Conservation (phyloP, 1,284 basidiomycete genomes). For the Flammula alnicola region DNA sequence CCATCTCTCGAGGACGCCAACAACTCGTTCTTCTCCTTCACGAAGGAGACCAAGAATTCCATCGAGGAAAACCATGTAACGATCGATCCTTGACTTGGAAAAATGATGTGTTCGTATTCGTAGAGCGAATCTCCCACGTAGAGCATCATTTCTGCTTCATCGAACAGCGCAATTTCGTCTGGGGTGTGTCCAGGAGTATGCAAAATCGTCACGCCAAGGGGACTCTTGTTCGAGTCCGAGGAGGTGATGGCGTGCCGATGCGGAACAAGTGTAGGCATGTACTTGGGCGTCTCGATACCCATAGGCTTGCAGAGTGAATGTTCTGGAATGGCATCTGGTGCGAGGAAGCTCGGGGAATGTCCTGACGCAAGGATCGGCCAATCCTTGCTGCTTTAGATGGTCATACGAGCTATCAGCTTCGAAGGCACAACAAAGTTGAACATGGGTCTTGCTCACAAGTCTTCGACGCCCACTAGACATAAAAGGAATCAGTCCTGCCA, state of each 20-base stretch:
- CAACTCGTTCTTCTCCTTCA: conserved; percentile 30
- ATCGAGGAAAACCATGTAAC: conserved; percentile 50
- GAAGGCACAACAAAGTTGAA: too few species aligned
- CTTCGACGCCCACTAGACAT: conserved; percentile 50
- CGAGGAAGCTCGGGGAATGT: conserved; percentile 48
- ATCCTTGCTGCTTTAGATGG: conserved; percentile 38
- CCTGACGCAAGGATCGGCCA: conserved; percentile 52
- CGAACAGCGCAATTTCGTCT: conserved; percentile 58
- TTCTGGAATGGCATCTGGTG: conserved; percentile 36
- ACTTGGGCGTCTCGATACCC: conserved; percentile 46
- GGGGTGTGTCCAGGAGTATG: conserved; percentile 63
- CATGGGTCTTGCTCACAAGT: too few species aligned
- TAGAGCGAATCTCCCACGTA: conserved; percentile 62
- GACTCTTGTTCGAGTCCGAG: conserved; percentile 16
- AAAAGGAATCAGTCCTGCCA: not conserved
- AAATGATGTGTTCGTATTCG: conserved; percentile 56
- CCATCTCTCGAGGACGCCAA: not conserved
- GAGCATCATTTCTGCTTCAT: conserved; percentile 50
- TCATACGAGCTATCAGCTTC: too few species aligned
- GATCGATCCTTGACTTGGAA: conserved; percentile 55
- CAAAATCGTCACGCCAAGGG: conserved; percentile 45
- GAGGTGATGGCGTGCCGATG: conserved; percentile 39
- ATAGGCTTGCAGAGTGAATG: conserved; percentile 51
- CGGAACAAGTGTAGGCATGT: conserved; percentile 47
- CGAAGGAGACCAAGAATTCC: conserved; percentile 45